Evolutionary conservation across 208 protist genomes (phyloP), one percentile per base, ranked within the genome.

Genomic region (Wallacemonas sp.): DNA sequence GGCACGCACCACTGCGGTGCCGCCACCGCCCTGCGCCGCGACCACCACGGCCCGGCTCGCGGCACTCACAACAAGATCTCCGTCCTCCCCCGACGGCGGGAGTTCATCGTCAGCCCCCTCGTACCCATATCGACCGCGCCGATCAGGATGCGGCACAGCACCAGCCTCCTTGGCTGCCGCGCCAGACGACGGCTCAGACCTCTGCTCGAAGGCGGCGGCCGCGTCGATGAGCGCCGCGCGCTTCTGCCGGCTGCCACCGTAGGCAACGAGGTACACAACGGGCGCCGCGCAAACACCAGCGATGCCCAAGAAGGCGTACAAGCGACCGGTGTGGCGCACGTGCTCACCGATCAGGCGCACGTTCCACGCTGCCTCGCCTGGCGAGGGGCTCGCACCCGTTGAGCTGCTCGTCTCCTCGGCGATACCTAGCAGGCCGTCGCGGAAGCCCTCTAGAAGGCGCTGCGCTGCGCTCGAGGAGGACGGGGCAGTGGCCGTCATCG

Each of bases 171-270:
- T n/a, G n/a, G n/a, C n/a, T n/a, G n/a, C n/a, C n/a, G n/a, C n/a
- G n/a, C n/a, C n/a, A n/a, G n/a, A n/a, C n/a, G n/a, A n/a, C n/a
- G n/a, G n/a, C 24, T 6, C 47, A 30, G 47, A 9, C 3, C 21
- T 3, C 5, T 55, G 9, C 27, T 69, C 48, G 6, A 46, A 44
- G n/a, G 46, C 4, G 1, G 29, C 23, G 16, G 47, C 57, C 4
- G 48, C 56, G 44, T 62, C 49, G 9, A 69, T 47, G 32, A 72
- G 36, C 26, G 32, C 52, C 2, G 38, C 41, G 12, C 47, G n/a
- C 29, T 74, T 58, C 23, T 46, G 32, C 27, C 36, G 58, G 58
- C 68, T 34, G 17, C 61, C 12, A 43, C 48, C 39, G 68, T 68
- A 63, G 17, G 52, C 61, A n/a, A 39, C 38, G 23, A 11, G 29